Evolutionary conservation across 352 stramenopile species (phyloP), one percentile per base, ranked within the genome.

Genomic region (Phytopythium chamaehyphon): DNA sequence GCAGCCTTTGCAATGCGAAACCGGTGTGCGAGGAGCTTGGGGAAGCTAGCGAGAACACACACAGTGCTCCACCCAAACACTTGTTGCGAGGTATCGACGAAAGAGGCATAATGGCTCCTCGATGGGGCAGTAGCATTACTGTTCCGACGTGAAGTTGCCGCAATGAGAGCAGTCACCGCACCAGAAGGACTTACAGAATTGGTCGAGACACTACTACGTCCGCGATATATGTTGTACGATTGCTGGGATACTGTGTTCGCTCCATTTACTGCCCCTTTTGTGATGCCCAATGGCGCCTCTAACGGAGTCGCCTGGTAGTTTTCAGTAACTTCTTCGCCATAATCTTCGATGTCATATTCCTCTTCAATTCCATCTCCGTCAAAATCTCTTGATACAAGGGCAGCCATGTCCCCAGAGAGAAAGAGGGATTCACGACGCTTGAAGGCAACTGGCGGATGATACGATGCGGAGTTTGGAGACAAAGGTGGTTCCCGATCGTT

Each of bases 391-490:
- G 11, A 14, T 12, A 14, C 14, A 19, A 33, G 22, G 14, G 31
- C 14, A 22, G 14, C 2, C 7, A n/a, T 18, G 24, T n/a, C 35
- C 14, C 15, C 6, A 22, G 47, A 36, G 11, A 60, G 35, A 28
- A 79, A 73, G 1, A 79, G 54, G 16, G 69, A 66, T 15, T 62
- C 56, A 0, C 69, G 66, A n/a, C 69, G 69, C 55, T 58, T 60
- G 24, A 79, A 54, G 3, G 39, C 50, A 2, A 55, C 47, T 7
- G 26, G 19, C 14, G 24, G 19, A 9, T 45, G 21, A 11, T 2
- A 43, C 39, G 37, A 36, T 42, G 33, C 23, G 11, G 15, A 36
- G 12, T 54, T 21, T 26, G 35, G 14, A 11, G 22, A 35, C 22
- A 24, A 58, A 31, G 36, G 35, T 8, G 37, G 37, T 16, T 3